Base-by-base conservation (phyloP, 257 asterid genomes). In the Capsicum pubescens region DNA sequence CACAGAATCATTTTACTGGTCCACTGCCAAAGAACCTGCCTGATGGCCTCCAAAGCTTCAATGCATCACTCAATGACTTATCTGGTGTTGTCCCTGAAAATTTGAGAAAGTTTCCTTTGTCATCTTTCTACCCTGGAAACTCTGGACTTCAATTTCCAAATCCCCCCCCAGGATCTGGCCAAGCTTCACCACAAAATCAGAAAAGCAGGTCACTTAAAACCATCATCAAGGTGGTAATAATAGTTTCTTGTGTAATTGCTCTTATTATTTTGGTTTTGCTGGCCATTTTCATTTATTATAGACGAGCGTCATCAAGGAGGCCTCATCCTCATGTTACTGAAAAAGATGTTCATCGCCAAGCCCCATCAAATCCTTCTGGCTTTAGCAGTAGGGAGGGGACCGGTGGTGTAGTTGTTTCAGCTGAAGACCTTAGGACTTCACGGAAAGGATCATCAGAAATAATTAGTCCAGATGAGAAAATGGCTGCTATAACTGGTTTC, bases 111-210 rank as follows among this genome's bases (percentile, higher is more conserved):
- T 97, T 97, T 80, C 95, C 99, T 8, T 64, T 83, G 14, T 91
- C 99, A 17, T 92, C 97, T 72, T 97, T 97, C 92, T 97, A 90
- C 87, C 99, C 99, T 44, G 98, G 99, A 21, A 97, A 97, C 82
- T 88, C 98, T 4, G 71, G 86, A 67, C 83, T 97, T 87, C 89
- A 91, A 57, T 95, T 97, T 86, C 99, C 98, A 12, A 95, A 92
- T 82, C 92, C 96, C 70, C 97, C 97, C 72, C 83, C 92, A 0
- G 93, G 93, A 21, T 88, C 98, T 16, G 88, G 85, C 80, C 84
- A 56, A 58, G 85, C 85, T 85, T 88, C 90, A 9, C 74, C 83
- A 36, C 86, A 86, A 83, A 87, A 84, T 69, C 55, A 80, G 9
- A 76, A 87, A 21, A 92, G 82, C 77, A 88, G 82, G 26, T 89